Conservation (phyloP, 1,284 basidiomycete genomes). For the Irpex sp. region DNA sequence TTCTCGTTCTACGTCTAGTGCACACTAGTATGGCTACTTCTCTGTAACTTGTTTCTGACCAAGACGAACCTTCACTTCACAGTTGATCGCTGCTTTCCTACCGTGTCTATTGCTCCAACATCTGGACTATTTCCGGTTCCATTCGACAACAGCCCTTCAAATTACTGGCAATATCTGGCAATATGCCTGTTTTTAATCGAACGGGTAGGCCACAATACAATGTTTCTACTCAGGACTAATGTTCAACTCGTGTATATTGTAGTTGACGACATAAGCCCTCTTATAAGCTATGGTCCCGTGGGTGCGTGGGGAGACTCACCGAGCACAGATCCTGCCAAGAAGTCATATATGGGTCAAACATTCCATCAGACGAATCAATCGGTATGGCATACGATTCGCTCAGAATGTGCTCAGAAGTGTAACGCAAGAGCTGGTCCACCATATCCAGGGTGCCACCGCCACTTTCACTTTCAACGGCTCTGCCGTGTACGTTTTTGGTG, state of each 20-base stretch:
- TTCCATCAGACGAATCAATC: not conserved
- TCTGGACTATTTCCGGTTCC: too few relatives aligned
- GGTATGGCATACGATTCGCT: not conserved
- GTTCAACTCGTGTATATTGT: not conserved
- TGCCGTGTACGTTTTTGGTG: conserved; percentile 1
- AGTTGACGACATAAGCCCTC: not conserved
- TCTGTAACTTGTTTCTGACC: too few relatives aligned
- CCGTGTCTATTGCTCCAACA: too few relatives aligned
- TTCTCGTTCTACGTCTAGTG: too few relatives aligned
- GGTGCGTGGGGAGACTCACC: not conserved
- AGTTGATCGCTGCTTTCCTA: too few relatives aligned
- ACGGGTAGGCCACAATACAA: not conserved
- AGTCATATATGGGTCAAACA: not conserved
- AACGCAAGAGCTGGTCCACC: too few relatives aligned
- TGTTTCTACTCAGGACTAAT: not conserved
- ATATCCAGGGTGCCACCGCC: not conserved
- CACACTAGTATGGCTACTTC: too few relatives aligned
- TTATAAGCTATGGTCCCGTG: not conserved
- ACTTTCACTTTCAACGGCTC: not conserved
- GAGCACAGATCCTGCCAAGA: not conserved
- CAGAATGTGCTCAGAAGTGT: too few relatives aligned
- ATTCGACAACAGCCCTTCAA: not conserved
- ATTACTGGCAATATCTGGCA: not conserved
- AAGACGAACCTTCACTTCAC: too few relatives aligned
- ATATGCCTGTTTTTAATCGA: not conserved